A percentile compares a stretch with the other conserved stretches of the same genome.
Evolutionary conservation across 73 alveolate species (phyloP).

Genomic region (Paramecium pentaurelia): DNA sequence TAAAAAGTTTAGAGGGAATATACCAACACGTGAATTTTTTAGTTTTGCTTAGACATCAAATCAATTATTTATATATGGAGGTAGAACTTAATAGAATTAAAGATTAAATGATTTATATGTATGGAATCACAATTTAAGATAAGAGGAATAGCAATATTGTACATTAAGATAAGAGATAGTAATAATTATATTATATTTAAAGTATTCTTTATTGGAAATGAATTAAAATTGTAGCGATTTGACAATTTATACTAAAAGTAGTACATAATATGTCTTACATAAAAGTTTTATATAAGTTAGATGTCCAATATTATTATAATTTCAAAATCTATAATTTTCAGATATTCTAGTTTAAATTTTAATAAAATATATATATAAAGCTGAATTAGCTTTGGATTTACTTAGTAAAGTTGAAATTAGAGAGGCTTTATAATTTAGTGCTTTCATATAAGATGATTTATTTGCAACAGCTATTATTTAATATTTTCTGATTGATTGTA

Average conservation of each 20-base stretch:
- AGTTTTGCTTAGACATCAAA: background rate
- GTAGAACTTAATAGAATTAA: background rate
- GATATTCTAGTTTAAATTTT: background rate
- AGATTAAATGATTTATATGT: conserved; percentile 53
- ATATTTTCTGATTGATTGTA: background rate
- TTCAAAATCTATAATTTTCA: background rate
- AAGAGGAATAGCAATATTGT: conserved; percentile 17
- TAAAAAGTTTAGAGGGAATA: background rate
- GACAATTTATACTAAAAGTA: background rate
- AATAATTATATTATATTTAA: background rate
- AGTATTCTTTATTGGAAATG: background rate
- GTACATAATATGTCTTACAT: background rate
- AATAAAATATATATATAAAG: background rate
- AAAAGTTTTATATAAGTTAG: background rate
- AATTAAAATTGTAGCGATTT: background rate
- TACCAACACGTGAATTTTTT: conserved; percentile 50
- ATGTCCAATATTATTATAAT: background rate
- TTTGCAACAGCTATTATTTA: background rate
- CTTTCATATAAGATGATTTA: background rate
- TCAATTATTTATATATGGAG: conserved; percentile 45
- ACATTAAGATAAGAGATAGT: conserved; percentile 52
- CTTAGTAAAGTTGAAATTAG: background rate
- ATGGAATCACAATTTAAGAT: conserved; percentile 29
- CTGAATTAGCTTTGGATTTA: background rate
- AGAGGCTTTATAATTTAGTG: background rate